A percentile compares a stretch with the other conserved stretches of the same genome.
Conservation (phyloP, 225 moss, liverwort and hornwort species). For the Climacium dendroides region DNA sequence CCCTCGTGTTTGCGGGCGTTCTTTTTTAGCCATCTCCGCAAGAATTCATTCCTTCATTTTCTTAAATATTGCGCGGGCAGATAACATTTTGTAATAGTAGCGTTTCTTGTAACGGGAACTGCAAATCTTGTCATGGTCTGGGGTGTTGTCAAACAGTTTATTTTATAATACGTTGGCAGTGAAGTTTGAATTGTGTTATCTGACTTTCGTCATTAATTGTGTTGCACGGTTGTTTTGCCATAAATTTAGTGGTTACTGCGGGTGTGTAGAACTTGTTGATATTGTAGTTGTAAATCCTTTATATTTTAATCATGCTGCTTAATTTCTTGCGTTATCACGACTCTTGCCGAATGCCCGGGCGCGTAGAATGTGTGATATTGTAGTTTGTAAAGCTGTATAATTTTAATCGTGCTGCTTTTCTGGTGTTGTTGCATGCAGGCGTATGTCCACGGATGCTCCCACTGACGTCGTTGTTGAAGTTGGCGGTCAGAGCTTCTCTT, state of each 20-base stretch:
- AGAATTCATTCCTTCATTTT: background rate
- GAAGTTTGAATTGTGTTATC: background rate
- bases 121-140: background rate
- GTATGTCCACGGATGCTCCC: conserved; percentile 63
- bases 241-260: background rate
- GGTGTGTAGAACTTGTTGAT: background rate
- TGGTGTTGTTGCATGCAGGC: conserved; percentile 42
- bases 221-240: background rate
- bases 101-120: background rate
- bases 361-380: background rate
- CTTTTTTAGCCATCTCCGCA: background rate
- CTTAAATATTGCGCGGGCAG: background rate
- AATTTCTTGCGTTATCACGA: background rate
- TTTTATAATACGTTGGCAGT: background rate
- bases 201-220: background rate
- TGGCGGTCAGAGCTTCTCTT: conserved; percentile 64
- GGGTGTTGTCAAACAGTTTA: background rate
- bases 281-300: background rate
- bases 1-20: background rate
- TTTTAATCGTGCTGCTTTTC: background rate
- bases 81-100: too few relatives aligned
- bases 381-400: background rate
- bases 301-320: background rate
- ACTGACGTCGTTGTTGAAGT: conserved; percentile 73
- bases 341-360: background rate